Evolutionary conservation across 495 filamentous ascomycete species (phyloP), one percentile per base, ranked within the genome.

Genomic region (Penicillium ucsense): DNA sequence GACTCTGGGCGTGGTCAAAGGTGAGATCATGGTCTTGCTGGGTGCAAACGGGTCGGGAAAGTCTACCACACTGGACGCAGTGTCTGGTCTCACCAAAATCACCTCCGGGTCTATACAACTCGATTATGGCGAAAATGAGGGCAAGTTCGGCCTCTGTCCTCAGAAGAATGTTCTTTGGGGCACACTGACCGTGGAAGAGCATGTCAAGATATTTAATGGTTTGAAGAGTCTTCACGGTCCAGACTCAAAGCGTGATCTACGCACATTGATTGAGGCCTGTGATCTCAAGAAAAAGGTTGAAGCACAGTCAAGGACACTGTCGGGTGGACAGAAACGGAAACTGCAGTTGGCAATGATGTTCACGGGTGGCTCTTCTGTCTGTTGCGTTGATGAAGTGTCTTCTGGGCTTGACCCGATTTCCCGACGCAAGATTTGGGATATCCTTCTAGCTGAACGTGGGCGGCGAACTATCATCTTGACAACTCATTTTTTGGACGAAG

Each of bases 311-410:
- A 75, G 74, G 46, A 86, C 85, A 2, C 71, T 94, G 4, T 92
- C 87, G 3, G 88, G 89, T 5, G 89, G 89, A 1, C 89, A 95
- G 63, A 94, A 91, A 63, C 74, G 89, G 27, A 94, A 94, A 62
- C 68, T 91, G n/a, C 89, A 95, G 58, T 75, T 95, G 7, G 83
- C 84, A n/a, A 89, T 91, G 79, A 94, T 92, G 87, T 79, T 95
- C 45, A 89, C 86, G 28, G 89, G 89, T 35, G 89, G 87, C 11
- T 86, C 82, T 49, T 78, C 75, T 10, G 80, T 95, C 5, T 95
- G 89, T 62, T 89, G 86, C 61, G 83, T 95, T 6, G 89, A 95
- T 58, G 89, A 95, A 58, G 87, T 91, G 4, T 87, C 82, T 9
- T 83, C 79, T 42, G 89, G 89, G 5, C 68, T 95, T 7, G 89